Evolutionary conservation across 73 alveolate species (phyloP), one percentile per base, ranked within the genome.

Genomic region (Paramecium primaurelia): DNA sequence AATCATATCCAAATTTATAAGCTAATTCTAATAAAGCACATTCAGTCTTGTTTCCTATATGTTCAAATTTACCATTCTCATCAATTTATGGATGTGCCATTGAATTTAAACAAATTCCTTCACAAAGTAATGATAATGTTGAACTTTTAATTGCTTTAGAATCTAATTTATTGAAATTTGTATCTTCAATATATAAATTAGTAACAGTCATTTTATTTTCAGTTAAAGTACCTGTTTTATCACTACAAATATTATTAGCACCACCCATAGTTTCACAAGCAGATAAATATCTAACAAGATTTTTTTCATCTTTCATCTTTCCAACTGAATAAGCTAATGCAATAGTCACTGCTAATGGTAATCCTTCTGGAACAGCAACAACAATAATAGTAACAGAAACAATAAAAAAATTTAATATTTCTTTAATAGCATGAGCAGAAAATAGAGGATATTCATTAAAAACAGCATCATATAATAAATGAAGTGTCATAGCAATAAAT

Each of bases 221-320:
- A 64, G 99, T 97, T 22, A 97, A 96, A 45, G 99, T 97, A 28
- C 99, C 99, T 18, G 99, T 97, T 93, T 97, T 97, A 88, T 97
- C 99, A 36, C 99, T 93, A 90, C 99, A 97, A 40, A 97, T 97
- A 83, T 96, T 95, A 49, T 95, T 95, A n/a, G 98, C 99, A 42
- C 98, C 98, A 8, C 99, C 99, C 99, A 97, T 97, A 25, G 99
- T 96, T 91, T 97, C 99, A 51, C 97, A 95, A 86, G 98, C 97
- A 92, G 94, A 97, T 59, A 97, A 96, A 92, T 92, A 97, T 94
- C 98, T 96, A 18, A 97, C 99, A 30, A 97, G 93, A 94, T 97
- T 97, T 91, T 97, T 97, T 93, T 97, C 97, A 54, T 97, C 95
- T 93, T 96, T 97, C 99, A 97, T 97, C 96, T 97, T 94, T 60